Conservation (phyloP, 352 stramenopile species). For the Phytophthora multivora region DNA sequence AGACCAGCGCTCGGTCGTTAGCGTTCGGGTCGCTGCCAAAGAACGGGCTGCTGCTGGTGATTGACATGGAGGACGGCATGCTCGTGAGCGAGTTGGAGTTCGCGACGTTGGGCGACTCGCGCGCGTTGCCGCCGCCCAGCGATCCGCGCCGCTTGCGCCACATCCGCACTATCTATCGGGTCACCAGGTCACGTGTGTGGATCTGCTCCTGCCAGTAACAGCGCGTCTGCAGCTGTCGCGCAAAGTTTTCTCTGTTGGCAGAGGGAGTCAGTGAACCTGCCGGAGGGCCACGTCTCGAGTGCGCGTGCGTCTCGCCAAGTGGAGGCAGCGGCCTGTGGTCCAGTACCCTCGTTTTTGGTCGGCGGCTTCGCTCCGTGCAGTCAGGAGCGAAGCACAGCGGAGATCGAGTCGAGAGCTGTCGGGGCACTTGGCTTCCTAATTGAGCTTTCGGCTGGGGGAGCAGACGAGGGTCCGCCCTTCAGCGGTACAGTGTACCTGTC, state of each 20-base stretch:
- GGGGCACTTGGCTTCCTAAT: conserved; percentile 11
- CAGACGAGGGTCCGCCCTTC: conserved; percentile 22
- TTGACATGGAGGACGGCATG: conserved; percentile 45
- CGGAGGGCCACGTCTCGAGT: neutral
- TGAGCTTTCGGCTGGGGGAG: conserved; percentile 24
- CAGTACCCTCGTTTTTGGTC: neutral
- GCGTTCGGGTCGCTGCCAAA: conserved; percentile 61
- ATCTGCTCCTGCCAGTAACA: neutral
- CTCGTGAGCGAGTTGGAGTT: conserved; percentile 44
- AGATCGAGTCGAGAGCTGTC: conserved; percentile 17
- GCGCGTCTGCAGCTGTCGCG: neutral
- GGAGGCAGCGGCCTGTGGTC: neutral
- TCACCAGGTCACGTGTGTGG: neutral
- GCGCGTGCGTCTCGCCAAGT: neutral
- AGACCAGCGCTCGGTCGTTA: conserved; percentile 66
- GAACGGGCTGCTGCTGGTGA: conserved; percentile 53
- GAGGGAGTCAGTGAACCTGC: conserved; percentile 21
- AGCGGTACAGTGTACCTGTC: conserved; percentile 20
- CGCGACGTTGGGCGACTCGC: conserved; percentile 36
- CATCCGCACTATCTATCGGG: conserved; percentile 26
- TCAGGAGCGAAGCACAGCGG: neutral
- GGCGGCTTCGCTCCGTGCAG: neutral
- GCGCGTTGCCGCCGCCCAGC: conserved; percentile 38
- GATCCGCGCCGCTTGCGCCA: conserved; percentile 66
- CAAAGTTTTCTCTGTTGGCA: conserved; percentile 13